These are phyloP conservation scores for Peronosclerospora sorghi DNA, from an alignment of 352 stramenopile species.

Conservation along the genomic window DNA sequence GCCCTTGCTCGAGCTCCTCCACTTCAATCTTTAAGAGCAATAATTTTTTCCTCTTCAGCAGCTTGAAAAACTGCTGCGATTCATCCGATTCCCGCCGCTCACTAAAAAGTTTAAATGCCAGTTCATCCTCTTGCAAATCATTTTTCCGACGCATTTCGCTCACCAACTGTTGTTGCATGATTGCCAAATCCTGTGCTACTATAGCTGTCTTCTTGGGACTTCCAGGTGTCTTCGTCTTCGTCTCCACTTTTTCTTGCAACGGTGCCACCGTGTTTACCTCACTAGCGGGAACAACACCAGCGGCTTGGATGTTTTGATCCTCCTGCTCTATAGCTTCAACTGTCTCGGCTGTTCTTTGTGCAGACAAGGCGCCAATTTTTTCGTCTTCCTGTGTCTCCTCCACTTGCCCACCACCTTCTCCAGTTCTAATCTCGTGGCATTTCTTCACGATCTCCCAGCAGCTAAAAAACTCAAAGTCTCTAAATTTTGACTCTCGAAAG, in stretches of 20 bases:
- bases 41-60: slow-evolving; percentile 15
- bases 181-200: background rate
- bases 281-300: background rate
- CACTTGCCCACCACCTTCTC: background rate
- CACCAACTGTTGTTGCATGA: background rate
- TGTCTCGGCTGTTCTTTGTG: background rate
- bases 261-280: background rate
- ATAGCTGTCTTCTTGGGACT: background rate
- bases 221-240: background rate
- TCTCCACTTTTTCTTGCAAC: background rate
- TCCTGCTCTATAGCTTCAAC: background rate
- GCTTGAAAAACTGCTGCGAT: slow-evolving; percentile 9
- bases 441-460: slow-evolving; percentile 4
- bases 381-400: background rate
- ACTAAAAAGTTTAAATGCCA: slow-evolving; percentile 4
- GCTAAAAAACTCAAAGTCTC: slow-evolving; percentile 6
- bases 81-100: slow-evolving; percentile 6
- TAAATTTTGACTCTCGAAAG: background rate
- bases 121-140: slow-evolving; percentile 2
- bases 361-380: too few relatives aligned
- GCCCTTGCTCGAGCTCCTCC: slow-evolving; percentile 8
- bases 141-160: slow-evolving; percentile 4
- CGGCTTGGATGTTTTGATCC: background rate
- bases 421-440: background rate
- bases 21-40: slow-evolving; percentile 9